Base-by-base conservation (phyloP, 2,329 filamentous ascomycete genomes). In the Trichocomaceae sp. region DNA sequence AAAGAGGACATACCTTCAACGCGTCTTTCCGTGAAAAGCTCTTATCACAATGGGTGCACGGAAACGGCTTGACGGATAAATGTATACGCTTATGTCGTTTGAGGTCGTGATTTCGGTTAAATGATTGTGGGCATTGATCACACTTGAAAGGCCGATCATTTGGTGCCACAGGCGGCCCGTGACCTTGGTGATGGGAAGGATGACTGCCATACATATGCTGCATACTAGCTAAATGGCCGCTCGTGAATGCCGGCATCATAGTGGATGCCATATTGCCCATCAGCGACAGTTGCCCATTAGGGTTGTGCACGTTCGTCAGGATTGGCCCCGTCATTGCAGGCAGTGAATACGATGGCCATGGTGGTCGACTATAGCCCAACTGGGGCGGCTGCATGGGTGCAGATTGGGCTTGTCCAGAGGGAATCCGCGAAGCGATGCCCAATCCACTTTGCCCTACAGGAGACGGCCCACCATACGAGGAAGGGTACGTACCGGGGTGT, bases 61-160 rank as follows among this genome's bases (percentile, higher is more conserved):
- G 91, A 70, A 92, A 97, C 0, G 93, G 93, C 77, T 99, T 99
- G 41, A 97, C 89, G 0, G 90, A 88, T 56, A 97, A 74, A 71
- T 99, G 93, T 57, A 97, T 97, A 49, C 90, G 79, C 77, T 96
- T 96, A 71, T 99, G 93, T 50, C 93, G 82, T 74, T 99, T 99
- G 63, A 97, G 72, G 66, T 97, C 93, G 67, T 97, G 93, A 61
- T 97, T 97, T 4, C 93, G 81, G 70, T 95, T 97, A 75, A 99
- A 99, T 37, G 88, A 91, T 69, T 95, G 90, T 0, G 88, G 83
- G 66, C 93, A 99, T 67, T 88, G 82, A 63, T 97, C 90, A 69
- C 93, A 99, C 72, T 91, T 91, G 77, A 95, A 97, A 0, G 93
- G 93, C 5, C 92, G 83, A 62, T 97, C 92, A 55, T 87, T 85